A percentile compares a stretch with the other conserved stretches of the same genome.
phyloP scores from a whole-genome alignment of 2,329 filamentous ascomycete species.

The Alternaria novae-zelandiae region DNA sequence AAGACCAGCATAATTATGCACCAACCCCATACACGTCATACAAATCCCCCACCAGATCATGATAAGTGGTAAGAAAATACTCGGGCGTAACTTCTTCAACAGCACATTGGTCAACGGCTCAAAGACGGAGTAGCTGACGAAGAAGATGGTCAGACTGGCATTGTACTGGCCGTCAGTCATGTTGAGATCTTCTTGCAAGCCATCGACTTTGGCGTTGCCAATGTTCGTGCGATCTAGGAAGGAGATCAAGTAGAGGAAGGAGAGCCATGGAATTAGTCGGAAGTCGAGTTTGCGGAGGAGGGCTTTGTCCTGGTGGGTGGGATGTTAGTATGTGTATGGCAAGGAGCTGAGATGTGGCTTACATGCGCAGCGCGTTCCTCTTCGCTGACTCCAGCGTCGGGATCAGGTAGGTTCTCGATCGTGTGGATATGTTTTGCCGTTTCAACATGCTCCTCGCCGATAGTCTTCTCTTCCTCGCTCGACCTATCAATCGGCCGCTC shows the following conservation, averaged over 20 bases:
- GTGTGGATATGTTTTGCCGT: slow-evolving; percentile 14
- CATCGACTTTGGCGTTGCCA: slow-evolving; percentile 71
- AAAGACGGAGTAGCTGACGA: slow-evolving; percentile 81
- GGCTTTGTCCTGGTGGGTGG: slow-evolving; percentile 61
- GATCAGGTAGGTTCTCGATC: slow-evolving; percentile 53
- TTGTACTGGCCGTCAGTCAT: slow-evolving; percentile 74
- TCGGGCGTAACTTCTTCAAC: slow-evolving; percentile 77
- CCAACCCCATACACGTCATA: slow-evolving; percentile 73
- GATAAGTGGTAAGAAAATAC: slow-evolving; percentile 80
- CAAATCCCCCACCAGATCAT: slow-evolving; percentile 71
- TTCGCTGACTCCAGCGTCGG: slow-evolving; percentile 68
- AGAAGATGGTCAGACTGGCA: slow-evolving; percentile 79
- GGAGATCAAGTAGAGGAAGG: slow-evolving; percentile 74
- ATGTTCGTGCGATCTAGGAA: slow-evolving; percentile 78
- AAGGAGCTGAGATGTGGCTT: slow-evolving; percentile 30
- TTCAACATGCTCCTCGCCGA: slow-evolving; percentile 18
- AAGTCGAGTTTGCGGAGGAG: slow-evolving; percentile 68
- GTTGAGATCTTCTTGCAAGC: slow-evolving; percentile 63
- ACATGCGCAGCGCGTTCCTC: slow-evolving; percentile 69
- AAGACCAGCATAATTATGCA: slow-evolving; percentile 67
- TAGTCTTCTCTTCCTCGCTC: slow-evolving; percentile 28
- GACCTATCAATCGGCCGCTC: slow-evolving; percentile 26
- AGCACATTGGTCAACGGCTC: slow-evolving; percentile 81
- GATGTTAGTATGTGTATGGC: neutral
- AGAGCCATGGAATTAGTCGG: slow-evolving; percentile 69